Percentiles rank a stretch among this genome's conserved stretches.
Conservation (phyloP, 768 basidiomycete species). For the Termitomyces bulborhizus region DNA sequence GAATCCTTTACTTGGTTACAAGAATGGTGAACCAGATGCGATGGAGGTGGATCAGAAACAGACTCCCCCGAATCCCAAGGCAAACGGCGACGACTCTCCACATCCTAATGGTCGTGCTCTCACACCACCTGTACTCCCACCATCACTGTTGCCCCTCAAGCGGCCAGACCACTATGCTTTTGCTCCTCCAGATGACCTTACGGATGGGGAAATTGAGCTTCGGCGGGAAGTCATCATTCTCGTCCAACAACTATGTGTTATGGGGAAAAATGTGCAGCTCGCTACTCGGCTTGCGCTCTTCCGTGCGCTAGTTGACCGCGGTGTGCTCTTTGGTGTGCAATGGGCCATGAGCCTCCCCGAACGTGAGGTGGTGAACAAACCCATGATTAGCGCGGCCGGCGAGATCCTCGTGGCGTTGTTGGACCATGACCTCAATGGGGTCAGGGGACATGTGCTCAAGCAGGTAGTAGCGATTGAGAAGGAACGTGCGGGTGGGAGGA, state of each 20-base stretch:
- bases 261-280: slow-evolving; percentile 96
- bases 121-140: not conserved
- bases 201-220: slow-evolving; percentile 47
- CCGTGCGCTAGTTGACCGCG: slow-evolving; percentile 81
- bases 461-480: slow-evolving; percentile 70
- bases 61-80: slow-evolving; percentile 18
- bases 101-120: slow-evolving; percentile 18
- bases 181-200: slow-evolving; percentile 48
- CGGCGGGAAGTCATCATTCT: slow-evolving; percentile 80
- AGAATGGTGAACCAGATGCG: slow-evolving; percentile 20
- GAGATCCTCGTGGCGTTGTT: slow-evolving; percentile 81
- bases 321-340: slow-evolving; percentile 85
- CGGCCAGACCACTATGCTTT: slow-evolving; percentile 39
- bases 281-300: slow-evolving; percentile 82
- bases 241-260: slow-evolving; percentile 86
- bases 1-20: slow-evolving; percentile 18
- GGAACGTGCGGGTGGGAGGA: slow-evolving; percentile 51
- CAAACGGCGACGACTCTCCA: slow-evolving; percentile 22
- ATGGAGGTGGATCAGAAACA: slow-evolving; percentile 35
- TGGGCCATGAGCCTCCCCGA: slow-evolving; percentile 81
- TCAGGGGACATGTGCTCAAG: slow-evolving; percentile 78
- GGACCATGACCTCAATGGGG: slow-evolving; percentile 88
- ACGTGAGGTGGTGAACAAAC: slow-evolving; percentile 37
- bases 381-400: slow-evolving; percentile 75
- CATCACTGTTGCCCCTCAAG: slow-evolving; percentile 10